phyloP scores from a whole-genome alignment of 192 early-diverging fungal species.

The Entophlyctis helioformis region DNA sequence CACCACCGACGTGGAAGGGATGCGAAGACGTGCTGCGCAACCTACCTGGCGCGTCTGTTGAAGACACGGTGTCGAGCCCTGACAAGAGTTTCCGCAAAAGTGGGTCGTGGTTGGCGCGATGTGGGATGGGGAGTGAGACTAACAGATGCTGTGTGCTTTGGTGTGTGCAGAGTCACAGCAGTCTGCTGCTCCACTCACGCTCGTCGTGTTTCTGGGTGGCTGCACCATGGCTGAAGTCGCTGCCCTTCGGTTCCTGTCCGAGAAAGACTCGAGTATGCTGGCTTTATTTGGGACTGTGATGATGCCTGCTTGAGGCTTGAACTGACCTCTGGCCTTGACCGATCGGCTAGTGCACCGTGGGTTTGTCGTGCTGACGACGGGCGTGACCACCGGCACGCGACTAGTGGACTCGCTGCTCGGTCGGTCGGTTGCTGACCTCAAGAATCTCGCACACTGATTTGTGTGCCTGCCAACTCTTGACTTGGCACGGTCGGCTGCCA shows the following conservation, averaged over 20 bases:
- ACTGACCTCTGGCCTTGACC: not conserved
- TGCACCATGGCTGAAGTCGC: slow-evolving; percentile 90
- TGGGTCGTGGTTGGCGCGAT: too few relatives aligned
- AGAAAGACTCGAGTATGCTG: slow-evolving; percentile 55
- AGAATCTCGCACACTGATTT: too few relatives aligned
- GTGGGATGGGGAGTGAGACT: too few relatives aligned
- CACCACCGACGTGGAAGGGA: slow-evolving; percentile 85
- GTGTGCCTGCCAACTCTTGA: too few relatives aligned
- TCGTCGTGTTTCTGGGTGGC: slow-evolving; percentile 91
- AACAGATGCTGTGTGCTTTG: too few relatives aligned
- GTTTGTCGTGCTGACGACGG: slow-evolving; percentile 79
- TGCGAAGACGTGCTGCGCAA: slow-evolving; percentile 74
- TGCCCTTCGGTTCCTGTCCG: slow-evolving; percentile 77
- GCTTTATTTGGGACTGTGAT: slow-evolving; percentile 1
- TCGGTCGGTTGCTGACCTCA: too few relatives aligned
- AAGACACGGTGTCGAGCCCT: too few relatives aligned
- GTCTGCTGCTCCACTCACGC: too few relatives aligned
- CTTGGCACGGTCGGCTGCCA: too few relatives aligned
- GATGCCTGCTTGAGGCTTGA: not conserved
- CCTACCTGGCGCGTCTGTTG: slow-evolving; percentile 72
- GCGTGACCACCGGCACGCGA: slow-evolving; percentile 76
- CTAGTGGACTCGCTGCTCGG: slow-evolving; percentile 46
- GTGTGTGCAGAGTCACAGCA: too few relatives aligned
- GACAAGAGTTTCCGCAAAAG: too few relatives aligned
- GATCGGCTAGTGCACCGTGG: slow-evolving; percentile 47